Evolutionary conservation across 768 basidiomycete species (phyloP), one percentile per base, ranked within the genome.

Genomic region (Tylopilus cervinicoccineus): DNA sequence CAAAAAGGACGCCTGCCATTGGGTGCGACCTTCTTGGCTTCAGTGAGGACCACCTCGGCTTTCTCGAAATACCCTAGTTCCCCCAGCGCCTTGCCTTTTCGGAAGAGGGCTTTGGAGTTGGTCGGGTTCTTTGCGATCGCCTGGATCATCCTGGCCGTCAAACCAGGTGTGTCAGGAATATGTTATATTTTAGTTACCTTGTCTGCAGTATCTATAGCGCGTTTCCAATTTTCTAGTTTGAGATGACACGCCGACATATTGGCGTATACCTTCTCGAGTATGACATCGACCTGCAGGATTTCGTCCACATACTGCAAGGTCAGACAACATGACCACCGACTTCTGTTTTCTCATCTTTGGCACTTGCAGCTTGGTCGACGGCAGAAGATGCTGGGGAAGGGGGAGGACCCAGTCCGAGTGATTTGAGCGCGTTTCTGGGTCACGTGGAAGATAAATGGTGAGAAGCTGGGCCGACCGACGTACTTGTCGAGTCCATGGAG

Each of bases 201-300:
- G 57, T 91, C 82, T 20, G 90, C 87, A n/a, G 87, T 83, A 56
- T 92, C 87, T 43, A 79, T 63, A 0, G 83, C 85, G 13, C 90
- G 80, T 59, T 81, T 79, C 86, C 86, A 93, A 60, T 89, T 93
- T 39, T 74, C 72, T 42, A 80, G 80, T 67, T 88, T 90, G 59
- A 92, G 69, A 62, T 92, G 87, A 56, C 88, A 89, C 6, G 87
- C 88, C 3, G 84, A 80, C 85, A 88, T 86, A 48, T 93, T 93
- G 4, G 86, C 79, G 53, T 92, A 88, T 38, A 91, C 80, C 70
- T 86, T 92, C 67, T 88, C 88, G 17, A 88, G 65, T 32, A 90
- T 74, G 10, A 81, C 72, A 62, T 92, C 90, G 17, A 81, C 75
- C 89, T 92, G 29, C 40, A 23, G 22, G 24, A 29, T n/a, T 27